Evolutionary conservation across 1,139 yeast species (phyloP), one percentile per base, ranked within the genome.

Genomic region (Yamadazyma sp.): DNA sequence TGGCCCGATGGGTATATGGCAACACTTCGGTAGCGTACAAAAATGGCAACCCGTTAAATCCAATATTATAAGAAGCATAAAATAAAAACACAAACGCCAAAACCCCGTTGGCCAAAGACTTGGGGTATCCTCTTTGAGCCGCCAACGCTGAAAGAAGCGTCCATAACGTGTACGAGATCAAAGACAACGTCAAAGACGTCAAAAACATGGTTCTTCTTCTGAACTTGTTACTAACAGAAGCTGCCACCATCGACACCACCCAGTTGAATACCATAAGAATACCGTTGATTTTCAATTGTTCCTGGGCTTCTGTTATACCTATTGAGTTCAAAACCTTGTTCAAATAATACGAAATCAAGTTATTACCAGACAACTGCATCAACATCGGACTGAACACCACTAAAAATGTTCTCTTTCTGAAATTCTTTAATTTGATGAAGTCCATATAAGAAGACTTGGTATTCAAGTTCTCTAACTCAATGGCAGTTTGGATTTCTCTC

Each of bases 361-460:
- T 78, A 45, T 73, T 74, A 50, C 81, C 81, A 27, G 74, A 67
- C 40, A 74, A 61, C 48, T 75, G 78, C 65, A 69, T 67, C 51
- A 70, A 57, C 17, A 59, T 47, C 26, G 68, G 66, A 25, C 64
- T 53, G 47, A 62, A 61, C 26, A 57, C 25, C 18, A 57, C 45
- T 38, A 73, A 57, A 45, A 68, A 70, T n/a, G 64, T 50, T 61
- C 80, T 68, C 50, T 64, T 63, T 64, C 80, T 51, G 65, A 69
- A 69, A 27, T 64, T 57, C 30, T 56, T 54, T 22, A 59, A 59
- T 14, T 38, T 62, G 38, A 66, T 13, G 45, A 71, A 70, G 45
- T 70, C 75, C 6, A 45, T 16, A 53, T 69, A 73, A 6, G 62
- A 58, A 22, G 54, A 44, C 34, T 51, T 44, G 41, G 56, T 52